Percentiles rank a stretch among this genome's conserved stretches.
Conservation (phyloP, 441 rosid species). For the Biscutella laevigata region DNA sequence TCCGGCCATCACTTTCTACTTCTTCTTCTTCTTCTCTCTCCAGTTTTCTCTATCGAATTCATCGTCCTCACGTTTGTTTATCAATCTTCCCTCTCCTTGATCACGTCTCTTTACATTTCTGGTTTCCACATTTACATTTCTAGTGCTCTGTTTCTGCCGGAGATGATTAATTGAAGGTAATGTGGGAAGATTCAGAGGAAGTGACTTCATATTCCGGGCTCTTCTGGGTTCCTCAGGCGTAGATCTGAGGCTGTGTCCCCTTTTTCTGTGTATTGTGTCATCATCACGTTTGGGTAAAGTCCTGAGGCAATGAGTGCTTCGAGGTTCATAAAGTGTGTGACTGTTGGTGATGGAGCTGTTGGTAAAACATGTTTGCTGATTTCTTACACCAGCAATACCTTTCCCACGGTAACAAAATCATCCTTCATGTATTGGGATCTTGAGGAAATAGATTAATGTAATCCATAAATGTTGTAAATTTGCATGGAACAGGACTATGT, state of each 20-base stretch:
- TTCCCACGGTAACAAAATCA: constrained; percentile 37
- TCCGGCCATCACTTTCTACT: constrained; percentile 16
- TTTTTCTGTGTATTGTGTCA: not conserved
- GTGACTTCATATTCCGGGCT: not conserved
- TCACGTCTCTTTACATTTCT: not conserved
- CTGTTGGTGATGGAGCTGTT: constrained; percentile 69
- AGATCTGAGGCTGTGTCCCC: constrained; percentile 58
- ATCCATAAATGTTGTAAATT: constrained; percentile 5
- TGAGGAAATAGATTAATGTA: not conserved
- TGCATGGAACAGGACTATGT: constrained; percentile 44
- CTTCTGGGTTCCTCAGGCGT: constrained; percentile 48
- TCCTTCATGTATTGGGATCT: not conserved
- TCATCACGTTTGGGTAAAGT: not conserved
- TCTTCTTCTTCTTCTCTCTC: constrained; percentile 17
- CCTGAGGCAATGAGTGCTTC: constrained; percentile 47
- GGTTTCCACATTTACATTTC: not conserved
- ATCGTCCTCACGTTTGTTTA: constrained; percentile 19
- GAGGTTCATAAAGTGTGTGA: constrained; percentile 60
- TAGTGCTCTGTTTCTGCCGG: not conserved
- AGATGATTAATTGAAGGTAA: constrained; percentile 27
- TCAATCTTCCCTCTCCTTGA: not conserved
- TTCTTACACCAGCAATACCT: constrained; percentile 69
- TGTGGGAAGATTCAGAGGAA: constrained; percentile 12
- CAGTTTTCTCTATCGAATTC: constrained; percentile 16
- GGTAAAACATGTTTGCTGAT: constrained; percentile 65